Evolutionary conservation across 2,329 filamentous ascomycete species (phyloP).

Genomic region (Paecilomyces dactylethromorphus): DNA sequence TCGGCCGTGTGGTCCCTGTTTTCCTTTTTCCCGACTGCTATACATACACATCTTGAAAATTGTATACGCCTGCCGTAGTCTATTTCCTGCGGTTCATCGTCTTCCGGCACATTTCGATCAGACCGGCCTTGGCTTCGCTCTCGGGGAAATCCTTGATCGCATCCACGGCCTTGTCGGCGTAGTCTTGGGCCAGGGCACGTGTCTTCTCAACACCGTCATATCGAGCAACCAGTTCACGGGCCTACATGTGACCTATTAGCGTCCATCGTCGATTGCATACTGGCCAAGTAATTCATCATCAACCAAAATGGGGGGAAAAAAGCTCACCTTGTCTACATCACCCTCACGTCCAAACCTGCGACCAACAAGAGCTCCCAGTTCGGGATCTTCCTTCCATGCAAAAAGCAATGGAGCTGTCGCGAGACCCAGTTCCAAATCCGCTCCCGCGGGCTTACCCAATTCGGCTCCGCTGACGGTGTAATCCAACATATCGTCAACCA

Average conservation of each 20-base stretch:
- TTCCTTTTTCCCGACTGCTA: neutral
- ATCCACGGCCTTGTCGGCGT: slow-evolving; percentile 76
- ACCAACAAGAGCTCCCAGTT: slow-evolving; percentile 81
- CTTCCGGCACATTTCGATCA: slow-evolving; percentile 91
- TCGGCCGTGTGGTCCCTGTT: neutral
- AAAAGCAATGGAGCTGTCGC: slow-evolving; percentile 92
- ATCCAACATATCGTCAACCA: slow-evolving; percentile 96
- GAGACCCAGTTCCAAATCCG: slow-evolving; percentile 85
- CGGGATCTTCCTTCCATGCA: slow-evolving; percentile 84
- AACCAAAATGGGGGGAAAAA: neutral
- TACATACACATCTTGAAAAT: neutral
- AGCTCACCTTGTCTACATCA: slow-evolving; percentile 74
- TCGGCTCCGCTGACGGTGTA: slow-evolving; percentile 82
- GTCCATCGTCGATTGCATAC: neutral
- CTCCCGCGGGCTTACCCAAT: slow-evolving; percentile 89
- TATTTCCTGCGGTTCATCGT: slow-evolving; percentile 83
- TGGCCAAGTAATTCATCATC: neutral
- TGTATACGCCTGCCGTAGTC: neutral
- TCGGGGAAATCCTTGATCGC: slow-evolving; percentile 74
- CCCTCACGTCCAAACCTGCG: slow-evolving; percentile 80
- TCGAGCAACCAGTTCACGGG: slow-evolving; percentile 72
- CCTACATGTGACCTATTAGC: slow-evolving; percentile 48
- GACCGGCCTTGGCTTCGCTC: slow-evolving; percentile 87
- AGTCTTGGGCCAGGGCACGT: slow-evolving; percentile 80
- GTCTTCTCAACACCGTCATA: slow-evolving; percentile 91